Conservation (phyloP, 2,329 filamentous ascomycete genomes). For the Lithohypha guttulata region DNA sequence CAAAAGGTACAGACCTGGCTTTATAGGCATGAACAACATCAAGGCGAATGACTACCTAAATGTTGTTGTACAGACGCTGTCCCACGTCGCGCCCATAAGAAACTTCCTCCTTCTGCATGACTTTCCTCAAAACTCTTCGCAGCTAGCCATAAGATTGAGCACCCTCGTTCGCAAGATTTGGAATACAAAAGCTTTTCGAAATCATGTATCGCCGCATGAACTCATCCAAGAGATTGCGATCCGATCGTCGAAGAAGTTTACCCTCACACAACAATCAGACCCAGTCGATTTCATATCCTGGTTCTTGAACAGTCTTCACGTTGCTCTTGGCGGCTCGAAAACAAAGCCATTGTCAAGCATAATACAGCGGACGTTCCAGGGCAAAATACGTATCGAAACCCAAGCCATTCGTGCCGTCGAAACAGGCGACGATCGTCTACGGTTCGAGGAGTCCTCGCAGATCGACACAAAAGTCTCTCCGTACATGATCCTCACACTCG, state of each 20-base stretch:
- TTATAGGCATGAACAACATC: slow-evolving; percentile 99
- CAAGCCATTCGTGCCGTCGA: slow-evolving; percentile 79
- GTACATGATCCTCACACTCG: slow-evolving; percentile 85
- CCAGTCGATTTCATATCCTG: slow-evolving; percentile 93
- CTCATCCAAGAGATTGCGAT: slow-evolving; percentile 88
- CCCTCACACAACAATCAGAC: slow-evolving; percentile 79
- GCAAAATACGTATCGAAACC: slow-evolving; percentile 80
- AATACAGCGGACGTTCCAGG: slow-evolving; percentile 87
- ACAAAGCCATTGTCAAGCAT: slow-evolving; percentile 76
- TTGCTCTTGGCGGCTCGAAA: slow-evolving; percentile 81
- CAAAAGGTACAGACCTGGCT: slow-evolving; percentile 78
- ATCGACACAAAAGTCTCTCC: slow-evolving; percentile 67
- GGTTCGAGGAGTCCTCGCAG: slow-evolving; percentile 80
- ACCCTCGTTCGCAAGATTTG: slow-evolving; percentile 93
- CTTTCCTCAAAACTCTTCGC: slow-evolving; percentile 55
- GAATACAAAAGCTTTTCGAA: slow-evolving; percentile 94
- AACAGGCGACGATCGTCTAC: slow-evolving; percentile 64
- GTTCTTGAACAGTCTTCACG: slow-evolving; percentile 93
- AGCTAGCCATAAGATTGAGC: slow-evolving; percentile 78
- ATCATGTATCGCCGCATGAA: slow-evolving; percentile 94
- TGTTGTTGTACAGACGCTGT: slow-evolving; percentile 80
- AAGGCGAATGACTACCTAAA: slow-evolving; percentile 99
- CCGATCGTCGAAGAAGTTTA: slow-evolving; percentile 84
- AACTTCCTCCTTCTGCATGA: slow-evolving; percentile 88
- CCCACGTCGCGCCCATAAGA: slow-evolving; percentile 77